Evolutionary conservation across 2,329 filamentous ascomycete genomes (phyloP), one percentile per base, ranked within the genome.

Genomic region (Diaporthe sp.): DNA sequence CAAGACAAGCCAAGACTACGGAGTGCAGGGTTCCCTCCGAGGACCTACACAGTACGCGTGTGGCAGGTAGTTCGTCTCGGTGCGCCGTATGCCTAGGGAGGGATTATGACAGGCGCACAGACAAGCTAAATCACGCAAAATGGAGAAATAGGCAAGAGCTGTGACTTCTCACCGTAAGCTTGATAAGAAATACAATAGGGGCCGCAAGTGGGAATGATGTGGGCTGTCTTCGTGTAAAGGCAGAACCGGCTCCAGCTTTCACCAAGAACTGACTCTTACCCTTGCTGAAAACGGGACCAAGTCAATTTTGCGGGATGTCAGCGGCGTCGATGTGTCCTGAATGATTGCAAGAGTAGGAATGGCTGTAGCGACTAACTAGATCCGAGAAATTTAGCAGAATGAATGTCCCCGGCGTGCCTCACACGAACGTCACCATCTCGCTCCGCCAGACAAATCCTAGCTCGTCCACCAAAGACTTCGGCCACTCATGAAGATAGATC

Each of bases 1-100:
- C 65, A 68, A 68, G 65, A 39, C 34, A 68, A 68, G 65, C 65
- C 65, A 68, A 68, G 65, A 68, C 65, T 28, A 25, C 46, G 31
- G 65, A 68, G 65, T 42, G 46, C 65, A 53, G 22, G 31, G 46
- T 31, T 68, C 31, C 46, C 62, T 51, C 62, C 62, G 62, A 68
- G 31, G 19, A 39, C 13, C 31, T 53, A 12, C 31, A 53, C 13
- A 68, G 25, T 19, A 68, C 62, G 62, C n/a, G n/a, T 25, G 22
- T 68, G 31, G 46, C 31, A 53, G 46, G 65, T 37, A 39, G 8
- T n/a, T 22, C 31, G 22, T 28, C 13, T 19, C 31, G 31, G 19
- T 17, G 46, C 12, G 1, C 31, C 7, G 17, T 15, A 39, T 68
- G 22, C 22, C 22, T 22, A 19, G 31, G 12, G 9, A 12, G 31